These are phyloP conservation scores for Colletotrichum sansevieriae DNA, from an alignment of 2,329 filamentous ascomycete genomes.

Conservation along the genomic window DNA sequence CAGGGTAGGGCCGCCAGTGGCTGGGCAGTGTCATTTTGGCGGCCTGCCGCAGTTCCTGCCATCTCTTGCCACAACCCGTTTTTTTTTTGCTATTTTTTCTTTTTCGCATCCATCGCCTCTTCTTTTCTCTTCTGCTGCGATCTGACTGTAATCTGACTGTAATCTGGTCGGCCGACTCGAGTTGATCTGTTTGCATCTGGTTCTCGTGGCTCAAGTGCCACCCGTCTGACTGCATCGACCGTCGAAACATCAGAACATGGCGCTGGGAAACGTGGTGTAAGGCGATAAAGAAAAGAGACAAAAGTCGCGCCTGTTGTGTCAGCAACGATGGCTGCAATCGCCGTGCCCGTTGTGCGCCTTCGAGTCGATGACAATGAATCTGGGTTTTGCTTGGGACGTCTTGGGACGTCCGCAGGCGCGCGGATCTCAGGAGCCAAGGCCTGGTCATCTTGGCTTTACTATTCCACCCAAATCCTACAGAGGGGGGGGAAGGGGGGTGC, in stretches of 20 bases:
- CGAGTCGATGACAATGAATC: conserved; percentile 33
- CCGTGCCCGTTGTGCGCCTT: background rate
- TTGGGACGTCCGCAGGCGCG: conserved; percentile 26
- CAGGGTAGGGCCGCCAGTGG: conserved; percentile 31
- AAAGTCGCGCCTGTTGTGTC: background rate
- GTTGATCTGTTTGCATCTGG: too few relatives aligned
- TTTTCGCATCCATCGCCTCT: background rate
- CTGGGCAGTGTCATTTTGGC: conserved; percentile 36
- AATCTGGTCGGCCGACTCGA: too few relatives aligned
- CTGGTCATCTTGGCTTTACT: conserved; percentile 21
- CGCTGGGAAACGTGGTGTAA: conserved; percentile 9
- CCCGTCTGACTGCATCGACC: background rate
- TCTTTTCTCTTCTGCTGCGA: conserved; percentile 9
- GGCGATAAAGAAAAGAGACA: conserved; percentile 5
- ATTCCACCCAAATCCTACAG: background rate
- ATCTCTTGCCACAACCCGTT: conserved; percentile 4
- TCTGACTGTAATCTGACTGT: too few relatives aligned
- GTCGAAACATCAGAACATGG: conserved; percentile 9
- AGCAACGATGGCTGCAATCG: conserved; percentile 10
- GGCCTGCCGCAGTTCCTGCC: conserved; percentile 14
- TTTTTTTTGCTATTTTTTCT: too few relatives aligned
- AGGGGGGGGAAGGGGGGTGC: too few relatives aligned
- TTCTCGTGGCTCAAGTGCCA: background rate
- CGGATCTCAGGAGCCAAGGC: conserved; percentile 37
- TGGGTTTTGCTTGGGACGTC: conserved; percentile 22